Conservation (phyloP, 2,329 filamentous ascomycete species). For the Dactylonectria macrodidyma region DNA sequence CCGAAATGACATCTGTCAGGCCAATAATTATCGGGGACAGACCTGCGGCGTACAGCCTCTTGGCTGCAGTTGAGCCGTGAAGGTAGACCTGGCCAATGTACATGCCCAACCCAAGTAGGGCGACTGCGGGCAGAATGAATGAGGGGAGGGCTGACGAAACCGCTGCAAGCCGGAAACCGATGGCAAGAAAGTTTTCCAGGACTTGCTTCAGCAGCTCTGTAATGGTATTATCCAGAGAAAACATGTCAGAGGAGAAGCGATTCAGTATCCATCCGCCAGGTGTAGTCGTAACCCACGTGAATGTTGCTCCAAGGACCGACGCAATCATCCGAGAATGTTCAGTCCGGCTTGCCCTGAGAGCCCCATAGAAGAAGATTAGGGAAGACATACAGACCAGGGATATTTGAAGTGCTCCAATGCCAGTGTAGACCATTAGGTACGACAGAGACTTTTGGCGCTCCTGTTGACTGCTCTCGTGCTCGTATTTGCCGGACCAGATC, state of each 20-base stretch:
- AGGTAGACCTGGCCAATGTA: slow-evolving; percentile 16
- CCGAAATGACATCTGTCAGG: slow-evolving; percentile 9
- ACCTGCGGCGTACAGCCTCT: slow-evolving; percentile 18
- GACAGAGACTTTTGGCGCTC: neutral
- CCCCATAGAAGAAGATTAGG: slow-evolving; percentile 13
- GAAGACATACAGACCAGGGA: neutral
- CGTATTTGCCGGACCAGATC: slow-evolving; percentile 13
- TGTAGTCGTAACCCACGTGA: slow-evolving; percentile 21
- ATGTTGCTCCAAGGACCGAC: slow-evolving; percentile 25
- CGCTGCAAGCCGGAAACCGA: slow-evolving; percentile 15
- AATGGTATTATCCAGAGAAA: slow-evolving; percentile 22
- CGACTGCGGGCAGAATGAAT: slow-evolving; percentile 11
- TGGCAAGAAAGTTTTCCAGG: slow-evolving; percentile 21
- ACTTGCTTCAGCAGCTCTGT: slow-evolving; percentile 19
- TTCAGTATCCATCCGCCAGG: slow-evolving; percentile 16
- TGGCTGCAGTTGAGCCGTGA: slow-evolving; percentile 21
- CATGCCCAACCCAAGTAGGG: slow-evolving; percentile 4
- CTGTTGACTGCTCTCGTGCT: slow-evolving; percentile 2
- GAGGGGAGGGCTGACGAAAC: slow-evolving; percentile 10
- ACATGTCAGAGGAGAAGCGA: slow-evolving; percentile 24
- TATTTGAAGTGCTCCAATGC: neutral
- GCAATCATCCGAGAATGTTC: slow-evolving; percentile 23
- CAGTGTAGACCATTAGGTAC: slow-evolving; percentile 14
- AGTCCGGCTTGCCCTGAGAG: slow-evolving; percentile 2
- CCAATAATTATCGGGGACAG: slow-evolving; percentile 11